Evolutionary conservation across 179 eudicot genomes (phyloP).

Genomic region (Corrigiola litoralis): DNA sequence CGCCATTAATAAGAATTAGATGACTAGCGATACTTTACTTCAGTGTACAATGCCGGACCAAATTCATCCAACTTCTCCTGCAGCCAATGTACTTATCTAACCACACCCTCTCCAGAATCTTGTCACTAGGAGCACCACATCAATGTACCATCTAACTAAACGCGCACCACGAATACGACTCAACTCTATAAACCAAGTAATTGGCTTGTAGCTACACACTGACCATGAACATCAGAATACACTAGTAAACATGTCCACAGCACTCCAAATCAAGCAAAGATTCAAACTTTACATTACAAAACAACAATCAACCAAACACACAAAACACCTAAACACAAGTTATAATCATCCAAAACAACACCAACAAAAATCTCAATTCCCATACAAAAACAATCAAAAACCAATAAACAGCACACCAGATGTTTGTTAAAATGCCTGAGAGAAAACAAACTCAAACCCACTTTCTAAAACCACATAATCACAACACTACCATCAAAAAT

Average conservation of each 20-base stretch:
- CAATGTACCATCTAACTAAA: background rate
- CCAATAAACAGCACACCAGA: conserved; percentile 11
- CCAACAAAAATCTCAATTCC: too few relatives aligned
- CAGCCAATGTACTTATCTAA: background rate
- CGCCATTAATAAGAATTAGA: background rate
- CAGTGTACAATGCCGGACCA: background rate
- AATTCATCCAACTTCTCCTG: background rate
- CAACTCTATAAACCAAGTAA: too few relatives aligned
- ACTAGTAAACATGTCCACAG: too few relatives aligned
- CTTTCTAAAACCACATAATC: background rate
- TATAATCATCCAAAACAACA: background rate
- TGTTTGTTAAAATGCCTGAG: conserved; percentile 47
- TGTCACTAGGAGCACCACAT: background rate
- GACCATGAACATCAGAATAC: too few relatives aligned
- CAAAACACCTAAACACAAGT: background rate
- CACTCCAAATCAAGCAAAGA: background rate
- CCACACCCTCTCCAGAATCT: background rate
- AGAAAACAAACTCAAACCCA: conserved; percentile 16
- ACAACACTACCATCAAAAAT: background rate
- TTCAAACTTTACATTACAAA: background rate
- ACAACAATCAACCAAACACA: background rate
- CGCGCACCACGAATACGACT: background rate
- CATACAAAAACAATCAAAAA: background rate
- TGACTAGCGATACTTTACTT: background rate
- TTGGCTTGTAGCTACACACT: too few relatives aligned